A percentile compares a stretch with the other conserved stretches of the same genome.
Evolutionary conservation across 2,329 filamentous ascomycete genomes (phyloP).

Genomic region (Ceratocystis ficicola): DNA sequence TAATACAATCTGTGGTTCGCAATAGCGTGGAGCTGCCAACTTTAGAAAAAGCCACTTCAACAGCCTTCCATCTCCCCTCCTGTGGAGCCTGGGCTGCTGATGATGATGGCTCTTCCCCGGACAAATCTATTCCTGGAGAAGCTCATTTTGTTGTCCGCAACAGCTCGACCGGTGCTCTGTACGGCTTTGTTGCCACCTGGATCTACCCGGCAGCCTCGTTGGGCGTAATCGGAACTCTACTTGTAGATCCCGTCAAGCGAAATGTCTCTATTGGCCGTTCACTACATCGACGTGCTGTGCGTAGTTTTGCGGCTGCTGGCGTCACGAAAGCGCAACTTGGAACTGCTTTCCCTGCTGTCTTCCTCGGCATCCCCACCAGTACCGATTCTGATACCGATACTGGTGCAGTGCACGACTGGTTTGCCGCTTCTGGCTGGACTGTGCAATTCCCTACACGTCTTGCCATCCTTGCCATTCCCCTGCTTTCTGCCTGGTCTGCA

Average conservation of each 20-base stretch:
- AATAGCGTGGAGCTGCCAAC: constrained; percentile 55
- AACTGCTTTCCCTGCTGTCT: constrained; percentile 69
- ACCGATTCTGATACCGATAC: constrained; percentile 24
- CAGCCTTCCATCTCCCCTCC: constrained; percentile 57
- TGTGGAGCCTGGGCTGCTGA: constrained; percentile 31
- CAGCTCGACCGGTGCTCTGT: constrained; percentile 79
- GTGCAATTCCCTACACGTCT: constrained; percentile 45
- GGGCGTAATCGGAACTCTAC: constrained; percentile 71
- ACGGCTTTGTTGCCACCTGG: constrained; percentile 64
- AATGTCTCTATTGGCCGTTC: constrained; percentile 85
- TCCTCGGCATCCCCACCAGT: constrained; percentile 61
- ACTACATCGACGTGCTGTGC: constrained; percentile 72
- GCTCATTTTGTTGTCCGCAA: constrained; percentile 87
- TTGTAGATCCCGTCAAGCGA: constrained; percentile 75
- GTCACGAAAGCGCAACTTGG: constrained; percentile 75
- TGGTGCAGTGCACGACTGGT: constrained; percentile 57
- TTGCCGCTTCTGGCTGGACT: constrained; percentile 83
- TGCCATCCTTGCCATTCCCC: constrained; percentile 59
- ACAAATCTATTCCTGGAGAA: constrained; percentile 47
- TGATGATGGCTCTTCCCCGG: background rate
- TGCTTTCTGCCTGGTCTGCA: constrained; percentile 59
- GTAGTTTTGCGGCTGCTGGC: constrained; percentile 54
- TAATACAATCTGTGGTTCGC: constrained; percentile 59
- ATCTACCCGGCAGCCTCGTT: constrained; percentile 66
- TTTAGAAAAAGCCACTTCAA: constrained; percentile 55